Evolutionary conservation across 2,329 filamentous ascomycete species (phyloP).

Genomic region (Biscogniauxia marginata): DNA sequence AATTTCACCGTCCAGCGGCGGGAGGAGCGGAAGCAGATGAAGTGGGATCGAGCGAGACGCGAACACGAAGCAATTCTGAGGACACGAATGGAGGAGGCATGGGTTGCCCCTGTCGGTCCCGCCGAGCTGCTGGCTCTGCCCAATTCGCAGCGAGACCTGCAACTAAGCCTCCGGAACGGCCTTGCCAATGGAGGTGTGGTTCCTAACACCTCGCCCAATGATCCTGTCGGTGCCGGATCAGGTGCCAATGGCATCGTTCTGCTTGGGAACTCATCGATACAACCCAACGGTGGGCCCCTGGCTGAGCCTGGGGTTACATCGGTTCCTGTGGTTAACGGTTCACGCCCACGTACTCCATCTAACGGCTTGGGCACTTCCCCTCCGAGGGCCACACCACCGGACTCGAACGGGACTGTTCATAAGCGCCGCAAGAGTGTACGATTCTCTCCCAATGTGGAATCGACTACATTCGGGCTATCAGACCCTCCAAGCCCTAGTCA

Average conservation of each 20-base stretch:
- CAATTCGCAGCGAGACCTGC: slow-evolving; percentile 50
- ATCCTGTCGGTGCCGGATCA: no score
- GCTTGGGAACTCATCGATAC: neutral
- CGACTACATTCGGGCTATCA: slow-evolving; percentile 55
- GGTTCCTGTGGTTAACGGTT: neutral
- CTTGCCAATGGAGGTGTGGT: slow-evolving; percentile 10
- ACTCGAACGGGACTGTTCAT: slow-evolving; percentile 11
- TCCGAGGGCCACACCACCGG: slow-evolving; percentile 1
- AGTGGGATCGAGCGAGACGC: slow-evolving; percentile 85
- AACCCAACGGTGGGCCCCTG: neutral
- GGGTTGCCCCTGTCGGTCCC: slow-evolving; percentile 45
- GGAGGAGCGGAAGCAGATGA: slow-evolving; percentile 78
- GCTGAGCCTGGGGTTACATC: neutral
- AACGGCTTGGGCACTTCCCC: neutral
- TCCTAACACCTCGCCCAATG: no score
- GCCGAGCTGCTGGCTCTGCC: slow-evolving; percentile 51
- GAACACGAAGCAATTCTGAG: slow-evolving; percentile 82
- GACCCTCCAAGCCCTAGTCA: slow-evolving; percentile 52
- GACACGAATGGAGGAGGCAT: slow-evolving; percentile 52
- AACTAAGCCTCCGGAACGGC: slow-evolving; percentile 12
- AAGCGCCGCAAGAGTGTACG: slow-evolving; percentile 64
- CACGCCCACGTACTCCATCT: slow-evolving; percentile 9
- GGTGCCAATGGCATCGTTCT: neutral
- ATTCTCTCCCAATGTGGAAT: slow-evolving; percentile 67
- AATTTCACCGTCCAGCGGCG: slow-evolving; percentile 74